Evolutionary conservation across 345 rosid species (phyloP).

Genomic region (Aquilaria yunnanensis): DNA sequence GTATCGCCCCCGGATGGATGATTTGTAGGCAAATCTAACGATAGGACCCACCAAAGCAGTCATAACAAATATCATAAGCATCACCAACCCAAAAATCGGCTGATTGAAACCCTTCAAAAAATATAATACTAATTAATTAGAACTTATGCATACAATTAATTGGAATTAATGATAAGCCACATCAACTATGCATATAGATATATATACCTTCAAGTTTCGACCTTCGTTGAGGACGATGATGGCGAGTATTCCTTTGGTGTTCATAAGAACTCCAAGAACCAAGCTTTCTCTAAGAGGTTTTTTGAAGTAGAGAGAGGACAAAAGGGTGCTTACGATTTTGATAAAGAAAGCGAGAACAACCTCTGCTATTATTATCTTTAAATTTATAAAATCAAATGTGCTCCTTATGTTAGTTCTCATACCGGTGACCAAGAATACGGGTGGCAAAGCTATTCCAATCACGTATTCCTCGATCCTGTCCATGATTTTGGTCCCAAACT

Average conservation of each 20-base stretch:
- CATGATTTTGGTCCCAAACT: constrained; percentile 18
- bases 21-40: constrained; percentile 26
- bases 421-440: constrained; percentile 29
- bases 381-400: neutral
- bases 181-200: neutral
- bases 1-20: constrained; percentile 23
- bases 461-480: constrained; percentile 35
- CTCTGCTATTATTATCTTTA: neutral
- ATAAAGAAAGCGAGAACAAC: constrained; percentile 17
- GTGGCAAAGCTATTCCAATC: constrained; percentile 31
- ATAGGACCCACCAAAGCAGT: constrained; percentile 33
- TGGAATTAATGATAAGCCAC: too few species aligned
- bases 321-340: constrained; percentile 27
- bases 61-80: constrained; percentile 33
- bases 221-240: constrained; percentile 32
- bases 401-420: constrained; percentile 7
- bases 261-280: constrained; percentile 46
- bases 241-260: constrained; percentile 43
- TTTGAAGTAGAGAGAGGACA: constrained; percentile 15
- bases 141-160: too few species aligned
- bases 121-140: neutral
- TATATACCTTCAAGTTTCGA: constrained; percentile 21
- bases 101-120: constrained; percentile 26
- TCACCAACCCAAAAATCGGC: constrained; percentile 34
- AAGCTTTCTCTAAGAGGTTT: constrained; percentile 25